Base-by-base conservation (phyloP, 257 asterid species). In the Forsythia suspensa region DNA sequence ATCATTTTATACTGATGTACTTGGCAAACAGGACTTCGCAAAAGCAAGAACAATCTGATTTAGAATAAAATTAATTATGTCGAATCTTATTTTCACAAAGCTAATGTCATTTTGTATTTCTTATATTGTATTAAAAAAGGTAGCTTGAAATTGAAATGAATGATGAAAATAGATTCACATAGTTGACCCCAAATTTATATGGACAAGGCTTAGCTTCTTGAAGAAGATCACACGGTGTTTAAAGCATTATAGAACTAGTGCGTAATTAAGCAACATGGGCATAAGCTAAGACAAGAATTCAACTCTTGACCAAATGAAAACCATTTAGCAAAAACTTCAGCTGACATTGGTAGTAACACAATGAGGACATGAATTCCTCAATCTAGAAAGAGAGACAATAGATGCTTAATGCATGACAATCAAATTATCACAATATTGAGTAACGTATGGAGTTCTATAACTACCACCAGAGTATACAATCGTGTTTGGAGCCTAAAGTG, bases 391-490 rank as follows among this genome's bases (percentile, higher is more conserved):
- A 59, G 40, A 69, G 24, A 51, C 15, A 55, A 29, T 66, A 34
- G 71, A 40, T 38, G 68, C 78, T 43, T 70, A 70, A 37, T 42
- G 72, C 38, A 21, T 65, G 76, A 42, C 41, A 38, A 42, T 43
- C 3, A 13, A 74, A 77, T 46, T 57, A 61, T 72, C 80, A 76
- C 70, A 73, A 51, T 52, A 83, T 71, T 68, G 42, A 67, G 34
- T 70, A 66, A 15, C 11, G 18, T n/a, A 57, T 29, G 69, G 79
- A 76, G 71, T 70, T 43, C 21, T 51, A 5, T 39, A 80, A 73
- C 68, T 83, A 81, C 84, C 76, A 69, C 77, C 42, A 41, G 55
- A 72, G 74, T 70, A 43, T 71, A 80, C 43, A 59, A 70, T 68
- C 72, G 34, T 66, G 55, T 34, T 13, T 9, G n/a, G 72, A 72